Conservation (phyloP, 257 asterid genomes). For the Verbena officinalis region DNA sequence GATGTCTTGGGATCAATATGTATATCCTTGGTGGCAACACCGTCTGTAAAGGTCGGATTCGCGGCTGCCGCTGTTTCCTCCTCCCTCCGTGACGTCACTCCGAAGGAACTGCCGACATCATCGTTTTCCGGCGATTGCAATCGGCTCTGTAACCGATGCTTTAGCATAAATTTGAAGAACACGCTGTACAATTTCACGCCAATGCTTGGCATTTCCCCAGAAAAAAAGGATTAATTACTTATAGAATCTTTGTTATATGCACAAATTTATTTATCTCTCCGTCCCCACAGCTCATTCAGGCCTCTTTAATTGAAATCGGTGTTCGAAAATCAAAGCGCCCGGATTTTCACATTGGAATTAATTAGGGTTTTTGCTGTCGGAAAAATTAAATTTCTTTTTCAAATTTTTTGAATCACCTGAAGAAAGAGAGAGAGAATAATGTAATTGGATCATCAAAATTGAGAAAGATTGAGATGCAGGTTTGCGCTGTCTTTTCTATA, state of each 20-base stretch:
- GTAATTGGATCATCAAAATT: slow-evolving; percentile 20
- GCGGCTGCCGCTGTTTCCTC: slow-evolving; percentile 75
- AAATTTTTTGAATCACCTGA: slow-evolving; percentile 12
- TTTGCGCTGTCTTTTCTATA: slow-evolving; percentile 26
- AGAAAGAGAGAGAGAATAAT: slow-evolving; percentile 20
- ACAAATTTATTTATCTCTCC: slow-evolving; percentile 19
- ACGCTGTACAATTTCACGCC: slow-evolving; percentile 85
- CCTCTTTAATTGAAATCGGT: slow-evolving; percentile 29
- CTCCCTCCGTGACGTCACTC: slow-evolving; percentile 84
- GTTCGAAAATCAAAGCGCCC: slow-evolving; percentile 31
- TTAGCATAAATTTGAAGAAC: slow-evolving; percentile 86
- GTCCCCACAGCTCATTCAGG: slow-evolving; percentile 32
- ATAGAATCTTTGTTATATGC: not conserved
- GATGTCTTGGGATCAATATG: slow-evolving; percentile 85
- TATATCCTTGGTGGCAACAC: slow-evolving; percentile 88
- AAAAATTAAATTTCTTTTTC: slow-evolving; percentile 23
- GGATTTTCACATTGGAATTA: slow-evolving; percentile 31
- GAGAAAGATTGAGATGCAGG: slow-evolving; percentile 40
- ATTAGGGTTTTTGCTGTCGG: slow-evolving; percentile 34
- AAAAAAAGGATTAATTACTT: not conserved
- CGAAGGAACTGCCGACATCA: slow-evolving; percentile 55
- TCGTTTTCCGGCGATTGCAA: slow-evolving; percentile 52
- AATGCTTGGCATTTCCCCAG: slow-evolving; percentile 82
- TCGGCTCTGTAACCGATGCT: slow-evolving; percentile 89
- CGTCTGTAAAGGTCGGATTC: slow-evolving; percentile 77